Evolutionary conservation across 305 asterid genomes (phyloP).

Genomic region (Coffea humblotiana): DNA sequence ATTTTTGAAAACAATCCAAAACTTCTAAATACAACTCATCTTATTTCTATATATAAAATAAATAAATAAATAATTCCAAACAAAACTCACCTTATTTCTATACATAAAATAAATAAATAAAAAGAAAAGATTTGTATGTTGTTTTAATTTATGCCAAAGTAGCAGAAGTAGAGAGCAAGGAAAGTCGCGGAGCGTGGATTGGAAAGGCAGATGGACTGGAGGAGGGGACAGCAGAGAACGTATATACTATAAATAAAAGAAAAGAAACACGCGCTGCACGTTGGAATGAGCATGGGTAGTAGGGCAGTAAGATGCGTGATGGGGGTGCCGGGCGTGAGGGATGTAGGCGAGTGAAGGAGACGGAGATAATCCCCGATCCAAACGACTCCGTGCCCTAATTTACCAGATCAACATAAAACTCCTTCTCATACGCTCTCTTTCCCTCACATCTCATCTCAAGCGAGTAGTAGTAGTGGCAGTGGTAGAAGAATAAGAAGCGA

Average conservation of each 20-base stretch:
- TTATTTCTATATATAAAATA: too few species aligned
- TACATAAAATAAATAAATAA: too few species aligned
- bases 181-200: conserved; percentile 1
- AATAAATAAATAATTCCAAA: too few species aligned
- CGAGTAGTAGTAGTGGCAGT: background rate
- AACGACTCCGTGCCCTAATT: conserved; percentile 11
- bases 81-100: too few species aligned
- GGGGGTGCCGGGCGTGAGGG: background rate
- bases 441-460: background rate
- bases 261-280: conserved; percentile 22
- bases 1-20: too few species aligned
- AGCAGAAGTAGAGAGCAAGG: background rate
- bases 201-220: background rate
- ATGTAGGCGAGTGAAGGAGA: conserved; percentile 21
- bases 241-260: background rate
- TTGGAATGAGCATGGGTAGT: background rate
- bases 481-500: background rate
- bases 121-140: too few species aligned
- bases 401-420: background rate
- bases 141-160: too few species aligned
- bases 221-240: background rate
- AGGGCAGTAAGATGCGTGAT: too few species aligned
- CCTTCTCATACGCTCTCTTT: background rate
- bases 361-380: background rate
- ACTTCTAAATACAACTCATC: too few species aligned